Conservation (phyloP, 1,284 basidiomycete species). For the Stygiomarasmius scandens region DNA sequence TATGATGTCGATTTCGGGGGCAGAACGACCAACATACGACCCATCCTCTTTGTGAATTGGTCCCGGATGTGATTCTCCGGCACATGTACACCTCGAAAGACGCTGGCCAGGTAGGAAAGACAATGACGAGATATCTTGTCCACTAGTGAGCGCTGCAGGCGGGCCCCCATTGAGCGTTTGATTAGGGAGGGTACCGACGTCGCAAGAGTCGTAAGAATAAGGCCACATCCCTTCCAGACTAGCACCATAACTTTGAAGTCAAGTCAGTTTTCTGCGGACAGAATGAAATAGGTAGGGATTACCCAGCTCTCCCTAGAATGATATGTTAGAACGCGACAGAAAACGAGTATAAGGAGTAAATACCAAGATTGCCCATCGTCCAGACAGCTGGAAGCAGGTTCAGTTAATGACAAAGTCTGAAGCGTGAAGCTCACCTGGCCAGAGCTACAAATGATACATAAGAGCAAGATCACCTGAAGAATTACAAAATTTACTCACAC, state of each 20-base stretch:
- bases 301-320: slow-evolving; percentile 54
- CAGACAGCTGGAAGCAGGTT: slow-evolving; percentile 46
- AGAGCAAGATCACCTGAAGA: neutral
- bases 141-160: neutral
- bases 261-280: too few species aligned
- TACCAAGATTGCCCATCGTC: slow-evolving; percentile 77
- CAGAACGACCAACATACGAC: slow-evolving; percentile 55
- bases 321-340: neutral
- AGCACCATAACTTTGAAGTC: too few species aligned
- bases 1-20: slow-evolving; percentile 51
- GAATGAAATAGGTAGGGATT: too few species aligned
- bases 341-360: slow-evolving; percentile 46
- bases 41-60: slow-evolving; percentile 57
- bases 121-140: neutral
- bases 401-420: neutral
- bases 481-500: neutral
- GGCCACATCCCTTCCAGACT: slow-evolving; percentile 46
- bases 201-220: slow-evolving; percentile 50
- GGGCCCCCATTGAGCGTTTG: slow-evolving; percentile 39
- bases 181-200: slow-evolving; percentile 58
- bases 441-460: neutral
- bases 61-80: slow-evolving; percentile 58
- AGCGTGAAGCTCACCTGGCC: neutral
- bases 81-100: slow-evolving; percentile 61
- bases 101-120: slow-evolving; percentile 42